Base-by-base conservation (phyloP, 345 rosid genomes). In the Carallia pectinifolia region DNA sequence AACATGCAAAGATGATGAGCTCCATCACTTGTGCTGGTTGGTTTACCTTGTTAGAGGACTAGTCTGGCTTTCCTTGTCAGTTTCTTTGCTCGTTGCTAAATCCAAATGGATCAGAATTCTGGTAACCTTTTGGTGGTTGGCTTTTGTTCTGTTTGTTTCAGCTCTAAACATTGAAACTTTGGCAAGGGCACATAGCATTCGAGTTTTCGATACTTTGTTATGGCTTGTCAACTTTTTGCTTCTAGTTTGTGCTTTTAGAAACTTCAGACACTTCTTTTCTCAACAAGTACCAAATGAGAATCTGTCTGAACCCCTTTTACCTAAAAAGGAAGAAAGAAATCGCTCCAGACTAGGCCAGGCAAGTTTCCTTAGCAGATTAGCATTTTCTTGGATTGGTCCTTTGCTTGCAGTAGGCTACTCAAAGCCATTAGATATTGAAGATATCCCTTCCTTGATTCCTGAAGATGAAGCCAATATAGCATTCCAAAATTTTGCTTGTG, bases 81-180 rank as follows among this genome's bases (percentile, higher is more conserved):
- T 83, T 62, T 89, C 97, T 0, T 44, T 91, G 76, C 86, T 91
- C 61, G 88, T 86, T 66, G 76, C 62, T 37, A 82, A 56, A 58
- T 77, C 87, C n/a, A 74, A 77, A 66, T 85, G 81, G 84, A 69
- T 66, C 23, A 73, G 72, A 71, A 71, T 84, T 72, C 58, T 87
- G 17, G 66, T 54, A 66, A 76, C 76, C 37, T 54, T n/a, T 33
- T 93, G 98, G 98, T 93, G 95, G 96, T 65, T 86, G n/a, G 76
- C 72, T 34, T 89, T 83, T 61, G 76, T 81, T 66, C 67, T 84
- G 12, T 70, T 88, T 68, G 77, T 73, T 67, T 77, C 87, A 53
- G 87, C 83, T 70, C 64, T 82, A 18, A 80, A 82, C 65, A 66
- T 82, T 58, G 77, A 70, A 58, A 69, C 65, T 58, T 73, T 91